A percentile compares a stretch with the other conserved stretches of the same genome.
Conservation (phyloP, 805 yeast genomes). For the Candida nonsorbophila region DNA sequence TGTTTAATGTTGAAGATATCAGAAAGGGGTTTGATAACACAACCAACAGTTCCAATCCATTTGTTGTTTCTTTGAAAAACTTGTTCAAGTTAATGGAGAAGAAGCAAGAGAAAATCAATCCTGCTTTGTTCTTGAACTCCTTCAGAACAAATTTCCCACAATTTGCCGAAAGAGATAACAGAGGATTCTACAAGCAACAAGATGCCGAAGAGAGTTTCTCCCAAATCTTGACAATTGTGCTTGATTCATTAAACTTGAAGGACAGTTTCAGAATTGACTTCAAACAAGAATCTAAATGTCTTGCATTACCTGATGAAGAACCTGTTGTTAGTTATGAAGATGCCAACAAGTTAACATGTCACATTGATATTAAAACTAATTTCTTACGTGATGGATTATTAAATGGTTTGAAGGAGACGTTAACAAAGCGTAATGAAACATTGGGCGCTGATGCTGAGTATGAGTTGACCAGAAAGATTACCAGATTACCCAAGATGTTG, state of each 20-base stretch:
- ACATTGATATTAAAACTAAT: conserved; percentile 79
- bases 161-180: conserved; percentile 70
- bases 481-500: conserved; percentile 78
- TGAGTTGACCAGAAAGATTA: conserved; percentile 55
- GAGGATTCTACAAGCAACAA: conserved; percentile 83
- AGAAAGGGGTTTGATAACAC: conserved; percentile 13
- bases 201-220: conserved; percentile 97
- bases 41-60: conserved; percentile 9
- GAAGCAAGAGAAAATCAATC: conserved; percentile 51
- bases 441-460: conserved; percentile 70
- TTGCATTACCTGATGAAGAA: conserved; percentile 32
- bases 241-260: conserved; percentile 45
- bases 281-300: conserved; percentile 58
- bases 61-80: conserved; percentile 32
- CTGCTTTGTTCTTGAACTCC: conserved; percentile 59
- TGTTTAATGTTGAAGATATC: conserved; percentile 42
- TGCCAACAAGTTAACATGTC: conserved; percentile 78
- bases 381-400: conserved; percentile 81
- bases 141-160: conserved; percentile 77
- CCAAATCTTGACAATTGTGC: conserved; percentile 56
- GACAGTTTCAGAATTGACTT: conserved; percentile 62
- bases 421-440: conserved; percentile 71
- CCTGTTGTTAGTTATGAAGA: conserved; percentile 30
- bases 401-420: conserved; percentile 65
- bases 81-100: conserved; percentile 42